These are phyloP conservation scores for Pichia sp. DNA, from an alignment of 1,139 yeast species.

Conservation along the genomic window DNA sequence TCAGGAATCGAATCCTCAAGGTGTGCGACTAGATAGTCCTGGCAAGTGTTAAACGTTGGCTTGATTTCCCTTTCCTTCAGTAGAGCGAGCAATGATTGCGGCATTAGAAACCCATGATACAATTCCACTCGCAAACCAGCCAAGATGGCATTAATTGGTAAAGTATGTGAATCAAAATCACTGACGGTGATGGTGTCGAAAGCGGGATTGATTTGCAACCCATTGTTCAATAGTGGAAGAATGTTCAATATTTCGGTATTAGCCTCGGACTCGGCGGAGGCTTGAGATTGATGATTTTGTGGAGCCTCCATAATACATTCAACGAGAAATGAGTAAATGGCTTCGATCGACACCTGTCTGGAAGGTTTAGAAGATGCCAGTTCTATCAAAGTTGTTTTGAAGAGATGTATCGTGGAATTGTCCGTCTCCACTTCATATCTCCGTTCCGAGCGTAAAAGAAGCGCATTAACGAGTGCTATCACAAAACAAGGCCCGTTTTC, in stretches of 20 bases:
- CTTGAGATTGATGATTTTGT: too few relatives aligned
- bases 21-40: constrained; percentile 32
- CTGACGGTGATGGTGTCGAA: constrained; percentile 34
- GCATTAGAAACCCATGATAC: constrained; percentile 47
- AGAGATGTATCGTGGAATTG: neutral
- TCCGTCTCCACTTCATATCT: neutral
- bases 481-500: constrained; percentile 87
- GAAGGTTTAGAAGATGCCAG: neutral
- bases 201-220: constrained; percentile 67
- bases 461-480: constrained; percentile 69
- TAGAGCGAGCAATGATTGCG: constrained; percentile 19
- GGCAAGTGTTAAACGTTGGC: constrained; percentile 35
- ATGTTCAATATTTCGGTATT: constrained; percentile 9
- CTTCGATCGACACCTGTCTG: constrained; percentile 1
- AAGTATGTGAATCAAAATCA: constrained; percentile 21
- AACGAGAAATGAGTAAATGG: constrained; percentile 4
- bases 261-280: too few relatives aligned
- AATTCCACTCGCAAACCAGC: constrained; percentile 35
- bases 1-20: constrained; percentile 12
- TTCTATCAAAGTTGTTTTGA: neutral
- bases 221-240: constrained; percentile 64
- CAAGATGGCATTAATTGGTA: constrained; percentile 27
- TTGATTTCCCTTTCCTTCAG: constrained; percentile 20
- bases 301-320: neutral
- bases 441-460: constrained; percentile 21